Evolutionary conservation across 345 rosid genomes (phyloP), one percentile per base, ranked within the genome.

Genomic region (Mercurialis annua): DNA sequence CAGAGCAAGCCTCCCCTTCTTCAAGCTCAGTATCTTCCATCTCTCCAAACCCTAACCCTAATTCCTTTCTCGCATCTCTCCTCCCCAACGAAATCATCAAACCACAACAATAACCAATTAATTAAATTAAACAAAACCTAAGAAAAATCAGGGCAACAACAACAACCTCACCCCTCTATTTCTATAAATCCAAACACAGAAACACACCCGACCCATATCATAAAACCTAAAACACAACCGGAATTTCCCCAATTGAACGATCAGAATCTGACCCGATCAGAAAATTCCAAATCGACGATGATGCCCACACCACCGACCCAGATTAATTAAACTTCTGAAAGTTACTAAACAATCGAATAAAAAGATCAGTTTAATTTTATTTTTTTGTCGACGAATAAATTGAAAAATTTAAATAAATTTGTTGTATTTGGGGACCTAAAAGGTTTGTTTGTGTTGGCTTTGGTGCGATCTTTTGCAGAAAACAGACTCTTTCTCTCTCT

Each of bases 11-110:
- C 56, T 77, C 81, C 29, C 81, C 81, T 69, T 77, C 81, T 61
- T 77, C 81, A 53, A 77, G 81, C 74, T 77, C 81, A 47, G 77
- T 72, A 34, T 72, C 81, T 18, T 72, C 81, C 81, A 77, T 77
- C 51, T 64, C 81, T 65, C 71, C 67, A 59, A 69, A 72, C 56
- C 81, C 81, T 68, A 72, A 72, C 66, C 71, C 77, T 68, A 68
- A 21, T 52, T 66, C 76, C 66, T 77, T 48, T 31, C 77, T 68
- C 58, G 70, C 81, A 77, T 77, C 77, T 48, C 80, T 71, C 29
- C 68, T 77, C 27, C 71, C 74, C 53, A 72, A 40, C 26, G 70
- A 72, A 64, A 77, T 72, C 81, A 77, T 77, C 61, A 65, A 72
- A 42, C 21, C 20, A 44, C 26, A 63, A 50, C 1, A 70, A 29